These are phyloP conservation scores for Leptographium radiaticola DNA, from an alignment of 2,329 filamentous ascomycete species.

Conservation along the genomic window DNA sequence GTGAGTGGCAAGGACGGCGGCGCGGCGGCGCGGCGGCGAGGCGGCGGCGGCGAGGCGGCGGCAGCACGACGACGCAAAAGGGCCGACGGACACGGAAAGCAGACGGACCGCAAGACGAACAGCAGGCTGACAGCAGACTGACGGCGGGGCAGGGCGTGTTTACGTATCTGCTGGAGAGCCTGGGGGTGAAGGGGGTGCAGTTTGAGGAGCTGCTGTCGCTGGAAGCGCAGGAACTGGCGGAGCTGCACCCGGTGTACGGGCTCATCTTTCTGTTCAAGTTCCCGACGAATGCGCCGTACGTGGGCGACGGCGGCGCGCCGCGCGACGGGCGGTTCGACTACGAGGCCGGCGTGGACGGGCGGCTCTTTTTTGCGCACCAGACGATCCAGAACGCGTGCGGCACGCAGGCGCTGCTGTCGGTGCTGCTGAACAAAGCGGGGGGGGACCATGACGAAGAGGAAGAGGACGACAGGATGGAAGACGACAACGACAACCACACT, in stretches of 20 bases:
- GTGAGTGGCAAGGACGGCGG: slow-evolving; percentile 34
- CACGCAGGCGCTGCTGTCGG: slow-evolving; percentile 85
- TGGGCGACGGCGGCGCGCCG: slow-evolving; percentile 46
- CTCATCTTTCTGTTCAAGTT: slow-evolving; percentile 99
- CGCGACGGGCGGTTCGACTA: slow-evolving; percentile 74
- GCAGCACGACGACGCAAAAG: neutral
- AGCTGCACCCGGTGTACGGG: slow-evolving; percentile 72
- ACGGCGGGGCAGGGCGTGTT: slow-evolving; percentile 61
- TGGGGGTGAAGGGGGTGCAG: slow-evolving; percentile 87
- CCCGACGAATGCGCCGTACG: slow-evolving; percentile 55
- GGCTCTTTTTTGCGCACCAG: slow-evolving; percentile 87
- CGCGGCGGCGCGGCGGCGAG: too few relatives aligned
- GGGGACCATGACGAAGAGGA: slow-evolving; percentile 13
- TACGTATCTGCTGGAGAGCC: slow-evolving; percentile 82
- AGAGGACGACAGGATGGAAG: neutral
- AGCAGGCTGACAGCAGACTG: neutral
- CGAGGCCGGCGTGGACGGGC: slow-evolving; percentile 58
- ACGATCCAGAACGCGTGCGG: slow-evolving; percentile 98
- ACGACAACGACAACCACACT: neutral
- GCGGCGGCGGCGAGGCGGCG: too few relatives aligned
- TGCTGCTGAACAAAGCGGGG: slow-evolving; percentile 72
- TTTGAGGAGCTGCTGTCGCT: slow-evolving; percentile 93
- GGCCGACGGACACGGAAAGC: too few relatives aligned
- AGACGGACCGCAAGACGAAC: neutral
- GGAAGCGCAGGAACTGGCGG: slow-evolving; percentile 59